Evolutionary conservation across 208 protist species (phyloP), one percentile per base, ranked within the genome.

Genomic region (Leishmania major): DNA sequence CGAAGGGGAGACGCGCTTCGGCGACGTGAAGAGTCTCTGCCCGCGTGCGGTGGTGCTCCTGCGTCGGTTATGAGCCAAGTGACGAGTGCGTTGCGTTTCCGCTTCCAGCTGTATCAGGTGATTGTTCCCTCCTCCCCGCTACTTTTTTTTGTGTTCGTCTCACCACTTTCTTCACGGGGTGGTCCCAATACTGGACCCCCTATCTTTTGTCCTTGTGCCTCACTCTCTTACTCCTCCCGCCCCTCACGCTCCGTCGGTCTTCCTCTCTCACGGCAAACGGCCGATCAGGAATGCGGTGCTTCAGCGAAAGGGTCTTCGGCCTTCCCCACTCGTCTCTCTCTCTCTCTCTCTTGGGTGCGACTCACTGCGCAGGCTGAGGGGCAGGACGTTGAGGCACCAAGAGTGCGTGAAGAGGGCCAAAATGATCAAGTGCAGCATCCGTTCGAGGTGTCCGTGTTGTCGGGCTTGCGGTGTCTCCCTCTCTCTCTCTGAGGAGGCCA

Each of bases 11-110:
- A 92, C 86, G 17, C 87, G 70, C 15, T 89, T 95, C 78, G 84
- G 83, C 28, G 90, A 96, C 17, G 78, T 95, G 35, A 84, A 78
- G 72, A 82, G 40, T 40, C 79, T 97, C 45, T 89, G 90, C 60
- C 91, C 94, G 3, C 83, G 92, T 53, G 90, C 92, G 28, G 90
- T 90, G 17, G 92, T 97, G 51, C 75, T 93, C 59, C 85, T 95
- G 72, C 90, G 91, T 13, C 84, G 85, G n/a, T 84, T 60, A 31
- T 78, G 75, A 78, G 73, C 35, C 49, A 62, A 62, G 51, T n/a
- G 53, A 19, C 19, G 15, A 49, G n/a, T n/a, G 28, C 31, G 11
- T 53, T 55, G 28, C 40, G 11, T 55, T 51, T 53, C 11, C 22
- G 37, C 37, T 11, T 7, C 31, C 47, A 45, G 73, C 15, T 47